These are phyloP conservation scores for Cyclotella baltica DNA, from an alignment of 108 stramenopile genomes.

Conservation along the genomic window DNA sequence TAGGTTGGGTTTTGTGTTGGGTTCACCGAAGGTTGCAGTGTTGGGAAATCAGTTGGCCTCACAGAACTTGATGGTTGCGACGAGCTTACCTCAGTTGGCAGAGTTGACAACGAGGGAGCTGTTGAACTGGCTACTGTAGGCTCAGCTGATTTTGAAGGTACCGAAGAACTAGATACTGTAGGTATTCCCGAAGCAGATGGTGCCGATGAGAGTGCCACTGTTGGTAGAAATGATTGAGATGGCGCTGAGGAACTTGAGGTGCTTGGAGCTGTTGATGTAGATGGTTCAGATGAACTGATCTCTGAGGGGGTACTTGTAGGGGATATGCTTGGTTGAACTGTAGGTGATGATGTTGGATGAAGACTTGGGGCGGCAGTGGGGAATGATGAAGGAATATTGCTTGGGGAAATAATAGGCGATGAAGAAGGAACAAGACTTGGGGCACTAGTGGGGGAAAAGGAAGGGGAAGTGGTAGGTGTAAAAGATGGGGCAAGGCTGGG, in stretches of 20 bases:
- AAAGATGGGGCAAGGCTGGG: no score
- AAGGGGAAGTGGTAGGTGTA: background rate
- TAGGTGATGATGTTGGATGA: background rate
- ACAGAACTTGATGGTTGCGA: background rate
- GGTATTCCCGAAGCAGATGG: constrained; percentile 1
- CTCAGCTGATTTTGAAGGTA: background rate
- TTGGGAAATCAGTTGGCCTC: background rate
- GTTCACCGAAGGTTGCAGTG: no score
- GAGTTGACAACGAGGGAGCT: background rate
- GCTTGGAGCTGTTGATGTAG: background rate
- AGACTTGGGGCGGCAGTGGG: background rate
- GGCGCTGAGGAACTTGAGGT: background rate
- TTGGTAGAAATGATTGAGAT: background rate
- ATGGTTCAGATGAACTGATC: background rate
- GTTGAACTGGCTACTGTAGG: background rate
- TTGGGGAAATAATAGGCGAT: background rate
- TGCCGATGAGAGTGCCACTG: background rate
- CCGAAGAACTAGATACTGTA: constrained; percentile 4
- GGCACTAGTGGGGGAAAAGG: background rate
- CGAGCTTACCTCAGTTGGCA: background rate
- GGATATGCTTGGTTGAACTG: background rate
- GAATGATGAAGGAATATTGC: background rate
- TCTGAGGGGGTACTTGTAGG: background rate
- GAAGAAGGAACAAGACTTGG: background rate
- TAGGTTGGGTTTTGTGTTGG: constrained; percentile 5